These are phyloP conservation scores for Podaxis sp. DNA, from an alignment of 768 basidiomycete species.

Conservation along the genomic window DNA sequence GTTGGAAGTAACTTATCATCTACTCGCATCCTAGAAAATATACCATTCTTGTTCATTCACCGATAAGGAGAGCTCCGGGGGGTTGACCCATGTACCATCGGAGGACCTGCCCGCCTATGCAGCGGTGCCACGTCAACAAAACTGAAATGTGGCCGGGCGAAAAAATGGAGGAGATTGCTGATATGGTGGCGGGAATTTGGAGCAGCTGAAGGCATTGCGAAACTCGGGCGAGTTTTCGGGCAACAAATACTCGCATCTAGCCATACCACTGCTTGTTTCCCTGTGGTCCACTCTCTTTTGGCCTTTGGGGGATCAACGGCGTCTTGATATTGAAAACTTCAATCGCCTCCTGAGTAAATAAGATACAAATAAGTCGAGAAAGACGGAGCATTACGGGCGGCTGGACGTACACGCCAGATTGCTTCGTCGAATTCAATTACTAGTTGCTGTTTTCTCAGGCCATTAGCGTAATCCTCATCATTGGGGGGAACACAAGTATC, in stretches of 20 bases:
- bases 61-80: no score
- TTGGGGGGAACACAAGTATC: slow-evolving; percentile 62
- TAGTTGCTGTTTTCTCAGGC: slow-evolving; percentile 74
- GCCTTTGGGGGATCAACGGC: slow-evolving; percentile 72
- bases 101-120: no score
- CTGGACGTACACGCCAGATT: slow-evolving; percentile 72
- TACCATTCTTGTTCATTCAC: no score
- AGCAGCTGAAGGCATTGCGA: background rate
- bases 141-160: background rate
- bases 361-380: background rate
- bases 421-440: slow-evolving; percentile 91
- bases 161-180: background rate
- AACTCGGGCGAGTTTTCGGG: background rate
- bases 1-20: no score
- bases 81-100: no score
- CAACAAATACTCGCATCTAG: slow-evolving; percentile 21
- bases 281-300: slow-evolving; percentile 48
- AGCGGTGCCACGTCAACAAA: no score
- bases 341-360: slow-evolving; percentile 65
- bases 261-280: slow-evolving; percentile 71
- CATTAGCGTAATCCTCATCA: slow-evolving; percentile 56
- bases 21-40: no score
- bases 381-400: background rate
- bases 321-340: slow-evolving; percentile 78
- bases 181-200: no score